Conservation (phyloP, 805 yeast genomes). For the Blastobotrys americana region DNA sequence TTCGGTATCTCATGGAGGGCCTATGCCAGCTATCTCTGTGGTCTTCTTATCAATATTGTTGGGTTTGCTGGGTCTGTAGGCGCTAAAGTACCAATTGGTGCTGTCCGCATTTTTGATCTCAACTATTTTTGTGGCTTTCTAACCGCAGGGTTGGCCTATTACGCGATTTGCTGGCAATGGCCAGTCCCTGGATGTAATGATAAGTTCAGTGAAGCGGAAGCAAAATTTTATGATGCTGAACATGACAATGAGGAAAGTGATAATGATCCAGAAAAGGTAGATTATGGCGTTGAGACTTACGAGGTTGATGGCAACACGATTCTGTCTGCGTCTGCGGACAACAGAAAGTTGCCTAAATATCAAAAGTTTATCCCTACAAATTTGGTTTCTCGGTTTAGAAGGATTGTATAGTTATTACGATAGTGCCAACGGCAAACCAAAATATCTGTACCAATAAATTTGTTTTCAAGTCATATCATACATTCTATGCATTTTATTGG, state of each 20-base stretch:
- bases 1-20: slow-evolving; percentile 82
- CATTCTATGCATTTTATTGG: background rate
- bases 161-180: slow-evolving; percentile 35
- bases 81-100: slow-evolving; percentile 72
- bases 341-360: background rate
- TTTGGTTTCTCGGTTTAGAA: background rate
- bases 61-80: slow-evolving; percentile 81
- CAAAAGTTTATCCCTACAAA: background rate
- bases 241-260: slow-evolving; percentile 3
- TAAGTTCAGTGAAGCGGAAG: slow-evolving; percentile 12
- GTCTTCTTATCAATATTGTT: slow-evolving; percentile 74
- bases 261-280: background rate
- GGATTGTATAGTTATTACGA: no score
- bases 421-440: no score
- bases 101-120: slow-evolving; percentile 62
- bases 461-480: no score
- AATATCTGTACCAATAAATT: no score
- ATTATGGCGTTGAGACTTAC: background rate
- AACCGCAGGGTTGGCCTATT: slow-evolving; percentile 49
- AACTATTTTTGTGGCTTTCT: slow-evolving; percentile 74
- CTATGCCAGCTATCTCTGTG: slow-evolving; percentile 67
- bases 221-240: slow-evolving; percentile 8
- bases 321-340: background rate
- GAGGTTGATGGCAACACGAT: background rate
- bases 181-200: slow-evolving; percentile 17